Conservation (phyloP, 140 eudicot species). For the Bidens hawaiensis region DNA sequence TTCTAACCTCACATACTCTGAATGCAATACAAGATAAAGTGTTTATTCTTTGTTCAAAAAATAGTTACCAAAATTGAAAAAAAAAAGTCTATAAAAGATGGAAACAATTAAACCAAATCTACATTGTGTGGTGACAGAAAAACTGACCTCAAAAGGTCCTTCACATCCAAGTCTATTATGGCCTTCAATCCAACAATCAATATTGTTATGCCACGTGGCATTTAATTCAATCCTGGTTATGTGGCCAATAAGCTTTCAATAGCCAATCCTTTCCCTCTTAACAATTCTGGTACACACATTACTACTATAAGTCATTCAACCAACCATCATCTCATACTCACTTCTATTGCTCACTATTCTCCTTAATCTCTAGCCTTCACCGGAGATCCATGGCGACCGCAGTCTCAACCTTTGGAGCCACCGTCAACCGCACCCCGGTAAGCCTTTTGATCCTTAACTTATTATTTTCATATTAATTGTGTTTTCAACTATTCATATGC, state of each 20-base stretch:
- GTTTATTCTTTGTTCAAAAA: neutral
- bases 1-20: too few relatives aligned
- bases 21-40: too few relatives aligned
- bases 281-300: constrained; percentile 27
- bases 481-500: neutral
- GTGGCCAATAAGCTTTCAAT: constrained; percentile 52
- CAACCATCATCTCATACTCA: constrained; percentile 12
- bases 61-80: neutral
- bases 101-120: constrained; percentile 2
- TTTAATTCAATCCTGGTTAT: constrained; percentile 54
- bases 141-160: constrained; percentile 23
- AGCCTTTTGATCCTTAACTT: neutral
- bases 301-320: constrained; percentile 38
- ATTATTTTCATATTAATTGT: too few relatives aligned
- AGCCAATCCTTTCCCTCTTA: constrained; percentile 39
- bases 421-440: constrained; percentile 74
- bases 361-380: neutral
- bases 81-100: neutral
- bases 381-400: constrained; percentile 64
- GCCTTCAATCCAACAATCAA: constrained; percentile 11
- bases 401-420: constrained; percentile 68
- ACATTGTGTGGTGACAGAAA: constrained; percentile 24
- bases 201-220: constrained; percentile 62
- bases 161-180: constrained; percentile 15
- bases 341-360: constrained; percentile 2